Conservation (phyloP, 2,329 filamentous ascomycete species). For the Aureobasidium sp. region DNA sequence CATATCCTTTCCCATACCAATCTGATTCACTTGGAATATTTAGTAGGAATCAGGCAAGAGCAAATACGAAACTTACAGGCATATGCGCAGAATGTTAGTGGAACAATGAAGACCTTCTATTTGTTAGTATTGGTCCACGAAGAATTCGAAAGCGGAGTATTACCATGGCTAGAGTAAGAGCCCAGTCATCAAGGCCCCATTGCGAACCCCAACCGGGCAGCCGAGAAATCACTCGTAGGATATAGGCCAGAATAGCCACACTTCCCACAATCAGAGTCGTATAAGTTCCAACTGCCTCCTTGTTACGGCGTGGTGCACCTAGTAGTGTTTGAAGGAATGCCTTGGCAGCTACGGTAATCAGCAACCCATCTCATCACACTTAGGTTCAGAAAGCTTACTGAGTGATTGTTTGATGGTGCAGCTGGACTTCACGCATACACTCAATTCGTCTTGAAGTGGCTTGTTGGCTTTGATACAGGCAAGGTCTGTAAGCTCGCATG, state of each 20-base stretch:
- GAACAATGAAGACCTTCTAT: not conserved
- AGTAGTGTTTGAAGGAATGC: slow-evolving; percentile 10
- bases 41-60: slow-evolving; percentile 22
- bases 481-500: slow-evolving; percentile 16
- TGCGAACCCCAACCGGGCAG: not conserved
- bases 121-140: not conserved
- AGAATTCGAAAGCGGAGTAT: not conserved
- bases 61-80: not conserved
- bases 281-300: not conserved
- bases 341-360: slow-evolving; percentile 8
- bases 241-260: not conserved
- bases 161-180: not conserved
- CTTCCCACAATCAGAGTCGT: not conserved
- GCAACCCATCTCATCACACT: not conserved
- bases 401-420: slow-evolving; percentile 9
- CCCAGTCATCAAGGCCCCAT: slow-evolving; percentile 1
- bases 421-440: slow-evolving; percentile 10
- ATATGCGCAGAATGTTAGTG: slow-evolving; percentile 4
- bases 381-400: not conserved
- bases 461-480: slow-evolving; percentile 16
- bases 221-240: not conserved
- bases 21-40: slow-evolving; percentile 14
- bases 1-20: slow-evolving; percentile 19
- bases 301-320: not conserved
- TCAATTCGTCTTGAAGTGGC: slow-evolving; percentile 11